Percentiles rank a stretch among this genome's conserved stretches.
Evolutionary conservation across 139 green algal species (phyloP).

Genomic region (Chlamydomonas eustigma): DNA sequence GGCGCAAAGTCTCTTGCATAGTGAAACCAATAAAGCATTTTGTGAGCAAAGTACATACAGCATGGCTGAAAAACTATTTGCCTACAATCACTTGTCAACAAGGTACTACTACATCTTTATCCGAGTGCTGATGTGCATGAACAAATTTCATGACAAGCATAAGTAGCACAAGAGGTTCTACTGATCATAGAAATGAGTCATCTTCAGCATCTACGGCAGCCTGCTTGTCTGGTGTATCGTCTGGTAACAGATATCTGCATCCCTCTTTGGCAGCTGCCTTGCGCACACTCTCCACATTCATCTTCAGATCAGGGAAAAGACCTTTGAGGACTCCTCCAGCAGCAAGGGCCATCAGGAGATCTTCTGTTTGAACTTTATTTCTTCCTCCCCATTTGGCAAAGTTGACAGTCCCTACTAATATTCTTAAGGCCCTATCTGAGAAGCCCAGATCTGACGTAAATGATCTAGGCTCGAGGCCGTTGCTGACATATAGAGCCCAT

Average conservation of each 20-base stretch:
- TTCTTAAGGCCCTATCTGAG: constrained; percentile 28
- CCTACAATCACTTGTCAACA: too few species aligned
- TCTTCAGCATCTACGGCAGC: neutral
- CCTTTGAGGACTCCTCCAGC: constrained; percentile 35
- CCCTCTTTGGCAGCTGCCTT: constrained; percentile 18
- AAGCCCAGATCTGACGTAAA: constrained; percentile 36
- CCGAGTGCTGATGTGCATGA: too few species aligned
- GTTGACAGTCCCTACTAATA: constrained; percentile 29
- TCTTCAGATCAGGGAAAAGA: constrained; percentile 51
- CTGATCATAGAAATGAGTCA: neutral
- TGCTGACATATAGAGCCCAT: constrained; percentile 47
- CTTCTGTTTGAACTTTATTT: constrained; percentile 44
- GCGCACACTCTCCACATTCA: constrained; percentile 39
- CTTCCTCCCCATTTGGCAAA: constrained; percentile 44
- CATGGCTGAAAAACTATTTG: too few species aligned
- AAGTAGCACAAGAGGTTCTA: too few species aligned
- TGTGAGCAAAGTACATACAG: too few species aligned
- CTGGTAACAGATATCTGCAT: neutral
- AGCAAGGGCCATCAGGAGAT: constrained; percentile 54
- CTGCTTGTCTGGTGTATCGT: constrained; percentile 1
- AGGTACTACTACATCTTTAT: too few species aligned
- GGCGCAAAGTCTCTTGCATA: too few species aligned
- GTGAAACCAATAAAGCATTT: too few species aligned
- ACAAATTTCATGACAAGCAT: too few species aligned
- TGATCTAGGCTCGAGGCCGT: constrained; percentile 40